These are phyloP conservation scores for Daldinia sp. DNA, from an alignment of 2,329 filamentous ascomycete genomes.

Conservation along the genomic window DNA sequence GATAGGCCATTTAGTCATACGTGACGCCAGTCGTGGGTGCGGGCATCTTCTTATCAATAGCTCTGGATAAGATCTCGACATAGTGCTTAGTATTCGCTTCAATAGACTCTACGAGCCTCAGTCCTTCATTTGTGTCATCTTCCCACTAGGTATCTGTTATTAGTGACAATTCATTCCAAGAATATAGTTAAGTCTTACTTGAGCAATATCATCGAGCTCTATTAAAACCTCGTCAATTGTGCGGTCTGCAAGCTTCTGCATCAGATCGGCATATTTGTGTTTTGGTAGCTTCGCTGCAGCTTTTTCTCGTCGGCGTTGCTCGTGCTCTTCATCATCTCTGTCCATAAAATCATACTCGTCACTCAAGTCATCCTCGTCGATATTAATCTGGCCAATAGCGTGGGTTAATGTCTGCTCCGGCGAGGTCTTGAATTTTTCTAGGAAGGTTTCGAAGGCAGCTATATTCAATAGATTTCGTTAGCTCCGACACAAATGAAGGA, in stretches of 20 bases:
- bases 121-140: constrained; percentile 72
- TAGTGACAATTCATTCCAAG: constrained; percentile 6
- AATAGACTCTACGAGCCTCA: constrained; percentile 84
- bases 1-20: constrained; percentile 58
- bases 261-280: constrained; percentile 87
- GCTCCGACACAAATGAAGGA: constrained; percentile 28
- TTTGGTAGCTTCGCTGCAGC: constrained; percentile 69
- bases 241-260: constrained; percentile 89
- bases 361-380: constrained; percentile 86
- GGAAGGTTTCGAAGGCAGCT: constrained; percentile 89
- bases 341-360: constrained; percentile 97
- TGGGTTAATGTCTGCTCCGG: constrained; percentile 78
- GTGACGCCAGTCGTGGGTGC: constrained; percentile 80
- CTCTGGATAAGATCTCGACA: constrained; percentile 88
- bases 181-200: constrained; percentile 63
- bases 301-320: constrained; percentile 63
- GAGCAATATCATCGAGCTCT: constrained; percentile 87
- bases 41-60: constrained; percentile 89
- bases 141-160: constrained; percentile 79
- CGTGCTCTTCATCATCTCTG: constrained; percentile 73
- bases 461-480: constrained; percentile 47
- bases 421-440: constrained; percentile 87
- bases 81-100: constrained; percentile 95
- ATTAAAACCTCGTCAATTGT: constrained; percentile 81
- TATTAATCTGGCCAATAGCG: constrained; percentile 84